A percentile compares a stretch with the other conserved stretches of the same genome.
Evolutionary conservation across 2,329 filamentous ascomycete species (phyloP).

Genomic region (Calonectria pauciramosa): DNA sequence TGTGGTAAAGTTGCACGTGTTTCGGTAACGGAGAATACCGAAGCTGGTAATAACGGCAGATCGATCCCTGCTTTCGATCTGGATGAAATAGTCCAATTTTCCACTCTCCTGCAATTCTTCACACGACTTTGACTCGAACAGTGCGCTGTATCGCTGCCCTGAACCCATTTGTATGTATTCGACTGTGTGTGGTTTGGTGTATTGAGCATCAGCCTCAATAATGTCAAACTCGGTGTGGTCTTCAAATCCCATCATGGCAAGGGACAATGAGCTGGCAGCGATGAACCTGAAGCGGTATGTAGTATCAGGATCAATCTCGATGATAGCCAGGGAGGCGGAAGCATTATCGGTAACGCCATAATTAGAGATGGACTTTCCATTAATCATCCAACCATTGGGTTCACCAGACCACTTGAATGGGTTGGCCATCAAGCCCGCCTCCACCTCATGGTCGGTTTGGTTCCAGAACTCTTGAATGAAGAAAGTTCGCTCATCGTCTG

Average conservation of each 20-base stretch:
- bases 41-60: background rate
- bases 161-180: background rate
- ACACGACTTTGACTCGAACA: background rate
- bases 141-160: background rate
- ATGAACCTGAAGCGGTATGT: background rate
- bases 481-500: background rate
- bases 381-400: background rate
- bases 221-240: background rate
- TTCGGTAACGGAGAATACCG: background rate
- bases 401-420: background rate
- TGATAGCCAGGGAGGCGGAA: background rate
- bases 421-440: background rate
- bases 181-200: background rate
- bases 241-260: background rate
- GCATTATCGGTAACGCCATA: background rate
- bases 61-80: background rate
- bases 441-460: background rate
- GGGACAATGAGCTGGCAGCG: background rate
- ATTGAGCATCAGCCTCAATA: constrained; percentile 6
- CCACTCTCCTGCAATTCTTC: background rate
- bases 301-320: background rate
- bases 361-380: background rate
- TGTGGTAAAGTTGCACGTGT: background rate
- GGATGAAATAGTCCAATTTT: background rate
- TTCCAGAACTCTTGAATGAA: constrained; percentile 5